Evolutionary conservation across 2,329 filamentous ascomycete genomes (phyloP).

Genomic region (Bipolaris bicolor): DNA sequence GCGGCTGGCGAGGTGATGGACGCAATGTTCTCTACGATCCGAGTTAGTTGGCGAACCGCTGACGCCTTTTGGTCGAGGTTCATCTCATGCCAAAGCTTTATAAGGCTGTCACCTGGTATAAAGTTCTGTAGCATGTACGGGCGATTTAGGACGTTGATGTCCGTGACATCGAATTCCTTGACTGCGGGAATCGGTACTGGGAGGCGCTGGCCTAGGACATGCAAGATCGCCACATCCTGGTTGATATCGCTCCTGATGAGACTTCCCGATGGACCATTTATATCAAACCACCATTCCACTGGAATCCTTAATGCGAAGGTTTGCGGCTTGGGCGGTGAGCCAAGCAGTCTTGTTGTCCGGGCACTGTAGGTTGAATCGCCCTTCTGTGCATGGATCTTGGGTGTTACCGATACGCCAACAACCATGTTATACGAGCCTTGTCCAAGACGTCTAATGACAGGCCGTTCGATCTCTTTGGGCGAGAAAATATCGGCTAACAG

Average conservation of each 20-base stretch:
- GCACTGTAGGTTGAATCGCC: neutral
- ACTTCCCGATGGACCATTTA: neutral
- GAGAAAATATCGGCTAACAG: neutral
- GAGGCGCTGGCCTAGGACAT: neutral
- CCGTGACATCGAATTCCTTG: neutral
- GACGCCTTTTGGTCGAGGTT: neutral
- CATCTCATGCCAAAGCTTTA: neutral
- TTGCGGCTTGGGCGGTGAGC: neutral
- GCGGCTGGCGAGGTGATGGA: slow-evolving; percentile 2
- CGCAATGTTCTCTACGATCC: slow-evolving; percentile 8
- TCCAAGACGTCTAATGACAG: neutral
- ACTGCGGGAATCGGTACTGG: slow-evolving; percentile 1
- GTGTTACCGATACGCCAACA: neutral
- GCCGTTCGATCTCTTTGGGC: neutral
- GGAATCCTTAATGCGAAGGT: neutral
- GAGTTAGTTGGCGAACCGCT: neutral
- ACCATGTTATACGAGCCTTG: slow-evolving; percentile 9
- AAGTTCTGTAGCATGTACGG: slow-evolving; percentile 10
- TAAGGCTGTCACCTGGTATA: slow-evolving; percentile 4
- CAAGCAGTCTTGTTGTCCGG: neutral
- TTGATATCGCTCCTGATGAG: neutral
- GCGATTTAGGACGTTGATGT: neutral
- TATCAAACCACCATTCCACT: neutral
- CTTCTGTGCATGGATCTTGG: neutral
- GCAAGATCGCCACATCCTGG: slow-evolving; percentile 1